Evolutionary conservation across 345 rosid species (phyloP).

Genomic region (Populus simonii): DNA sequence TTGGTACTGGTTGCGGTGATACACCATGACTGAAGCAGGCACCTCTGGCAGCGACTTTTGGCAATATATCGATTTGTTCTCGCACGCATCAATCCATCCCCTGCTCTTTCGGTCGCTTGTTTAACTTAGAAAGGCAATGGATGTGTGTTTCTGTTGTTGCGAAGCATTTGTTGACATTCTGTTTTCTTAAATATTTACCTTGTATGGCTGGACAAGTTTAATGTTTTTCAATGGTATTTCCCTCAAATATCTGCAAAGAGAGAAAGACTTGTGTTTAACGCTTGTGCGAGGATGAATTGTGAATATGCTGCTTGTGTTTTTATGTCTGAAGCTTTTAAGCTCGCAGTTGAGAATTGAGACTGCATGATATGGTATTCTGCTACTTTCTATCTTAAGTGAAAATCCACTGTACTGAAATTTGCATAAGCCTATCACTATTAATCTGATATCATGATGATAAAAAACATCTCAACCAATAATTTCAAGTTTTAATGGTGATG

Average conservation of each 20-base stretch:
- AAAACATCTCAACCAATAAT: too few relatives aligned
- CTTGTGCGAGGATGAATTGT: background rate
- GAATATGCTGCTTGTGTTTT: background rate
- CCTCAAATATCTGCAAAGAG: background rate
- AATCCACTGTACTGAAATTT: too few relatives aligned
- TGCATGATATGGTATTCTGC: too few relatives aligned
- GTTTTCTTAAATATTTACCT: background rate
- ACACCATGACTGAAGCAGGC: background rate
- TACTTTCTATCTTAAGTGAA: too few relatives aligned
- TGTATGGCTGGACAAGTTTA: background rate
- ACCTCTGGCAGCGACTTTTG: background rate
- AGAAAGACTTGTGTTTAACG: background rate
- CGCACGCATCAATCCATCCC: background rate
- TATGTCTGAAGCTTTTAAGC: background rate
- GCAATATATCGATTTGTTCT: background rate
- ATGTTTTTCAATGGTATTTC: background rate
- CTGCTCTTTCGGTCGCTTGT: too few relatives aligned
- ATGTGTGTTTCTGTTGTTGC: background rate
- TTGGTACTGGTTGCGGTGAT: background rate
- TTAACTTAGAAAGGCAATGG: background rate
- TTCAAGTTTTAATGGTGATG: too few relatives aligned
- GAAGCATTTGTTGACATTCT: background rate
- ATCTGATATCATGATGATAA: too few relatives aligned
- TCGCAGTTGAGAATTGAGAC: too few relatives aligned
- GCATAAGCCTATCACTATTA: too few relatives aligned